Evolutionary conservation across 805 yeast species (phyloP), one percentile per base, ranked within the genome.

Genomic region (Schwanniomyces sp.): DNA sequence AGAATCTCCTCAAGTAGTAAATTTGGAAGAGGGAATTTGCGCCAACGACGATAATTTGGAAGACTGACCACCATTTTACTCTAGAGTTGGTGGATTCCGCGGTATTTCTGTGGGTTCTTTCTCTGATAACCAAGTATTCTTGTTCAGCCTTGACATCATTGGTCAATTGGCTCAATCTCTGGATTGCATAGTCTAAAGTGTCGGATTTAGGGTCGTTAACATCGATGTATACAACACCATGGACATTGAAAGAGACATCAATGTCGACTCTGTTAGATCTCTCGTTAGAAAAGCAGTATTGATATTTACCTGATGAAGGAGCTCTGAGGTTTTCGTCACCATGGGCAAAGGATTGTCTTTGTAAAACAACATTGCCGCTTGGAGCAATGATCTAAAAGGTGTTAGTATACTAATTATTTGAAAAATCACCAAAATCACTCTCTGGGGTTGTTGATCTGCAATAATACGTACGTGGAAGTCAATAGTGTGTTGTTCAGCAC

Each of bases 31-130:
- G 57, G 25, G 96, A 88, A 75, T 91, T 94, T 52, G 79, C 80
- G 14, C 86, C 86, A 40, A 92, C 97, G 47, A 94, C 91, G 44
- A 84, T 59, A 53, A 94, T 75, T 75, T 92, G 99, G 78, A 91
- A 86, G 28, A 89, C 78, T 25, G 96, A 88, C 99, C 99, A 92
- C 89, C 96, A 94, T 70, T 92, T 92, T 55, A 92, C 98, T 61
- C 99, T 84, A 46, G 94, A 86, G 70, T 92, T 92, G 40, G 99
- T 92, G 21, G 96, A 88, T 72, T 92, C 99, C 5, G 99, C 98
- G 8, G 99, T 92, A 73, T 92, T 94, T 81, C 99, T 87, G 69
- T 92, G 99, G 12, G 95, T 88, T 74, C 97, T 86, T 72, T 92
- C 99, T 72, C 99, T 85, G 51, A 92, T 91, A 41, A 91, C 95